Evolutionary conservation across 2,329 filamentous ascomycete genomes (phyloP).

Genomic region (Knoxdaviesia capensis): DNA sequence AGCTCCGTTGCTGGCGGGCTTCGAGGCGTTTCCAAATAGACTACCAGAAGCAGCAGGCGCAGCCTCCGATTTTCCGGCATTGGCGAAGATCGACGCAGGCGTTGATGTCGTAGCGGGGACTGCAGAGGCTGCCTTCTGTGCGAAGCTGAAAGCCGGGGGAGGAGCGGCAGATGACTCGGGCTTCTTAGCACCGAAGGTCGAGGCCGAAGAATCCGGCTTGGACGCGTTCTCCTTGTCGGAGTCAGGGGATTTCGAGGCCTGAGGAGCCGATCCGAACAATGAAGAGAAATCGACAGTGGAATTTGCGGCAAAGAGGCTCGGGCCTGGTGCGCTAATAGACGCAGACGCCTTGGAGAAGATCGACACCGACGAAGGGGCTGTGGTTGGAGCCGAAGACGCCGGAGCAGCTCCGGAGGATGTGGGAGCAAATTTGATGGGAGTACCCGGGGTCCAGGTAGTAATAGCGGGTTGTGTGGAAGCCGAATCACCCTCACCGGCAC

Average conservation of each 20-base stretch:
- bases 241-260: neutral
- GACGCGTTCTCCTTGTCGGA: neutral
- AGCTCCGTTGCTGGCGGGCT: constrained; percentile 2
- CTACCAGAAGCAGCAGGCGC: neutral
- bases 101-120: constrained; percentile 2
- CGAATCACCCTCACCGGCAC: constrained; percentile 10
- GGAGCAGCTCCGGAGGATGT: constrained; percentile 11
- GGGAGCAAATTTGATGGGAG: constrained; percentile 33
- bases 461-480: neutral
- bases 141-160: neutral
- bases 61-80: neutral
- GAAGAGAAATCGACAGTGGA: constrained; percentile 3
- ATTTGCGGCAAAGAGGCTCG: constrained; percentile 9
- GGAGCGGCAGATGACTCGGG: neutral
- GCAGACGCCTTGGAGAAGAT: constrained; percentile 11
- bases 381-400: constrained; percentile 12
- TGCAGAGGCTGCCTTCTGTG: neutral
- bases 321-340: constrained; percentile 13
- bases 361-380: constrained; percentile 5
- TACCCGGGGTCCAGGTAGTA: constrained; percentile 24
- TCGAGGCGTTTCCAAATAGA: constrained; percentile 1
- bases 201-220: neutral
- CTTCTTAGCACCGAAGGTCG: constrained; percentile 5
- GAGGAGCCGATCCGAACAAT: constrained; percentile 1
- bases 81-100: constrained; percentile 5